Evolutionary conservation across 1,139 yeast genomes (phyloP), one percentile per base, ranked within the genome.

Genomic region (Insectozyma bohioensis): DNA sequence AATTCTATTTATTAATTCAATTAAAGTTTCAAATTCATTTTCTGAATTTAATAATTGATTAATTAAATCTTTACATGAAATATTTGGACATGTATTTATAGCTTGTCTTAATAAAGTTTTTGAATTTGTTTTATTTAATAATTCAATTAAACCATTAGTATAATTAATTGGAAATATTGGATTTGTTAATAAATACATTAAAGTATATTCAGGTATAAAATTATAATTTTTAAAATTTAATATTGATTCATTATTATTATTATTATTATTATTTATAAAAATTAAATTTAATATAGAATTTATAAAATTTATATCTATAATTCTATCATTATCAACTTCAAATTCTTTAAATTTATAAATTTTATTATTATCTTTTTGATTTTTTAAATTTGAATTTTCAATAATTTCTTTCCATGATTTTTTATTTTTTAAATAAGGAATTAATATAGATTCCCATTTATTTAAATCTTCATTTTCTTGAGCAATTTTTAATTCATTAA

Each of bases 181-280:
- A 59, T 87, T 95, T 2, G 95, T 85, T 41, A 90, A 67, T 25
- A 88, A 66, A 52, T 86, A 90, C 5, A 84, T 75, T 35, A 86
- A 58, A 2, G 88, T 69, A 30, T 62, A 62, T 47, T 82, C 80
- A 28, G 92, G 83, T 21, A 75, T 45, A 35, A 64, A 65, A 12
- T 46, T 51, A 9, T 43, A 41, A 26, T 52, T 40, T 7, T 39
- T 40, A 31, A 61, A 48, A 20, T 38, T 40, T 6, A 56, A 48
- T n/a, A 40, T 37, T 5, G 9, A 5, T 4, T 17, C 16, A 20
- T 20, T n/a, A n/a, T 20, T 20, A 6, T 40, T 42, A 1, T 43
- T 48, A 20, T 20, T n/a, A n/a, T 20, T 20, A 6, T 40, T 42
- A 1, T 43, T 48, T 4, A 50, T 39, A 33, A 78, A 65, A 7